Evolutionary conservation across 495 filamentous ascomycete species (phyloP), one percentile per base, ranked within the genome.

Genomic region (Rhypophila decipiens): DNA sequence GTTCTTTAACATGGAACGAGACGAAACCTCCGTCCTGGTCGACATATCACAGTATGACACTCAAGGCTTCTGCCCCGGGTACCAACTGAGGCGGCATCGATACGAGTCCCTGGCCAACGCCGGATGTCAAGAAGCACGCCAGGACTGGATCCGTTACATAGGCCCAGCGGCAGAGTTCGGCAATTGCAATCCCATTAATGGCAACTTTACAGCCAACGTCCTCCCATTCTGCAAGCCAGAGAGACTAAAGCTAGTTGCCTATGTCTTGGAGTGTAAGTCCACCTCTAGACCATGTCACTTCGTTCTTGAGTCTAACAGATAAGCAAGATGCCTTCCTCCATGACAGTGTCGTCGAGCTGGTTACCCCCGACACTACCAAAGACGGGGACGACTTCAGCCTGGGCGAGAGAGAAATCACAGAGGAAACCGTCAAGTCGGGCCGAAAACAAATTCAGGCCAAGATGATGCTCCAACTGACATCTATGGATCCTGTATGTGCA

Each of bases 371-470:
- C 7, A 13, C 27, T 7, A 13, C 27, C 7, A 13, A 7, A 31
- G 27, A 13, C 7, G 13, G 27, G 7, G 27, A 31, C 13, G 27
- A 7, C 7, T 31, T 31, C 27, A 13, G 13, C 7, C 27, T 31
- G 7, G 27, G 27, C 7, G 27, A 31, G 7, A 13, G 7, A 7
- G 27, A 31, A 13, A 31, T 7, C 7, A 7, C 7, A 13, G 7
- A 31, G 27, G 7, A 31, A 13, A 21, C 4, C 39, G 23, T 41
- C 35, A 39, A 47, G 22, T 37, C 35, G 13, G 44, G 22, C 18
- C 34, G 35, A n/a, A 40, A 47, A 39, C 34, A 47, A 9, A 4
- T 47, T 21, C 44, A 47, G 35, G 8, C 44, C 9, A 47, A 40
- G 8, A 47, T 39, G 11, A 47, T 47, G 21, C 17, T 17, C 19